Conservation (phyloP, 140 eudicot species). For the Oenanthe javanica region DNA sequence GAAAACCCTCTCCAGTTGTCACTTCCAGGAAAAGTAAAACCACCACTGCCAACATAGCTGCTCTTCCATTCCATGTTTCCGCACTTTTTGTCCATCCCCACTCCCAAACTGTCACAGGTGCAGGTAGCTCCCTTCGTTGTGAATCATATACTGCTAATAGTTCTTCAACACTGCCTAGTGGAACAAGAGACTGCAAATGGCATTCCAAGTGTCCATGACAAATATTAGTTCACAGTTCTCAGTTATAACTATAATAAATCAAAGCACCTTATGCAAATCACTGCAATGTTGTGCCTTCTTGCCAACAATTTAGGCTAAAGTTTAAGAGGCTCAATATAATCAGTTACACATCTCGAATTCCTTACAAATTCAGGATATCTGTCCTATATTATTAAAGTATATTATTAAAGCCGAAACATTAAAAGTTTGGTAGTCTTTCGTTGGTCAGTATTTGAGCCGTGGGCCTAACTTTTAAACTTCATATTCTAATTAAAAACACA, state of each 20-base stretch:
- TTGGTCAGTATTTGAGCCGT: too few relatives aligned
- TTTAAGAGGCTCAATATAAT: background rate
- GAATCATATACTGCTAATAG: slow-evolving; percentile 90
- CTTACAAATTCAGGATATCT: background rate
- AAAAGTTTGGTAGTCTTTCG: too few relatives aligned
- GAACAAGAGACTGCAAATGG: slow-evolving; percentile 74
- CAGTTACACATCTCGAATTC: background rate
- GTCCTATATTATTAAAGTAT: too few relatives aligned
- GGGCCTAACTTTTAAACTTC: too few relatives aligned
- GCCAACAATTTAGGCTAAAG: background rate
- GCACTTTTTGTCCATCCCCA: slow-evolving; percentile 99
- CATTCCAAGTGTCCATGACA: background rate
- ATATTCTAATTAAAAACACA: too few relatives aligned
- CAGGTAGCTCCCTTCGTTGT: slow-evolving; percentile 86
- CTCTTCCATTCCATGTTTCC: slow-evolving; percentile 97
- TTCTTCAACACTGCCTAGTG: slow-evolving; percentile 99
- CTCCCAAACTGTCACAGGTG: slow-evolving; percentile 91
- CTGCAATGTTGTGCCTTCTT: background rate
- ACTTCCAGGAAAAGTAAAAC: slow-evolving; percentile 79
- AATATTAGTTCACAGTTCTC: background rate
- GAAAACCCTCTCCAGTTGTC: slow-evolving; percentile 92
- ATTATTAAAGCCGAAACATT: too few relatives aligned
- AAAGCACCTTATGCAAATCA: background rate
- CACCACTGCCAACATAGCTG: slow-evolving; percentile 92
- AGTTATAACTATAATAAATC: background rate